phyloP scores from a whole-genome alignment of 768 basidiomycete species.

The Lactarius trivialis region DNA sequence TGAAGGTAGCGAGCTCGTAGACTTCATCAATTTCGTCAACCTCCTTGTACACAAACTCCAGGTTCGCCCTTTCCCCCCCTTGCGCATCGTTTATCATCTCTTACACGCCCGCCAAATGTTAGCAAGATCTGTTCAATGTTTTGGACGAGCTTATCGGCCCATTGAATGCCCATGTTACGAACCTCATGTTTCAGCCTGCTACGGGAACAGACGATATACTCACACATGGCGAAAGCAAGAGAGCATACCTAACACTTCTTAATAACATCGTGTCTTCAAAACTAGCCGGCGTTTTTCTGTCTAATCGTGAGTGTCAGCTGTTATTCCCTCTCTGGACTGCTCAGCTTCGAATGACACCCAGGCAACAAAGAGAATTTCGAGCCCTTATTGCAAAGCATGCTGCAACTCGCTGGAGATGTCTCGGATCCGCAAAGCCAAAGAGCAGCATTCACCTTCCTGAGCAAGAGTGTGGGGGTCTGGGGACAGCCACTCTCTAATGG shows the following conservation, averaged over 20 bases:
- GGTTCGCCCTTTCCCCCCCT: slow-evolving; percentile 37
- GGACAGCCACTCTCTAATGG: slow-evolving; percentile 43
- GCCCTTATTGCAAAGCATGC: slow-evolving; percentile 65
- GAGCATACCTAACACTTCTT: slow-evolving; percentile 79
- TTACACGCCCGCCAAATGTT: neutral
- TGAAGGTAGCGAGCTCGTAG: slow-evolving; percentile 85
- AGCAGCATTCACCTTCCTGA: slow-evolving; percentile 73
- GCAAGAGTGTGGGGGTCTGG: slow-evolving; percentile 61
- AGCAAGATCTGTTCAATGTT: slow-evolving; percentile 84
- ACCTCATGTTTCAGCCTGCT: slow-evolving; percentile 72
- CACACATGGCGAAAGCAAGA: slow-evolving; percentile 74
- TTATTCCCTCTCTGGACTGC: neutral
- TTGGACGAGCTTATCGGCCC: slow-evolving; percentile 87
- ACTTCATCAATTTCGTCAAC: slow-evolving; percentile 94
- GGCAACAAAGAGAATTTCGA: slow-evolving; percentile 69
- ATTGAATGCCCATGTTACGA: slow-evolving; percentile 73
- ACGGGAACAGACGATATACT: slow-evolving; percentile 83
- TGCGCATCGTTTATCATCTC: neutral
- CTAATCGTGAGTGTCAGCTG: slow-evolving; percentile 59
- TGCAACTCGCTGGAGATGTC: slow-evolving; percentile 63
- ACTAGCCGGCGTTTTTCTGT: slow-evolving; percentile 78
- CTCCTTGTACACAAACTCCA: slow-evolving; percentile 87
- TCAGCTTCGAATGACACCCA: slow-evolving; percentile 30
- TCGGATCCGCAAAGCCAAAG: slow-evolving; percentile 74
- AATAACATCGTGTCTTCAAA: slow-evolving; percentile 76